Evolutionary conservation across 2,329 filamentous ascomycete genomes (phyloP), one percentile per base, ranked within the genome.

Genomic region (Didymella pinodella): DNA sequence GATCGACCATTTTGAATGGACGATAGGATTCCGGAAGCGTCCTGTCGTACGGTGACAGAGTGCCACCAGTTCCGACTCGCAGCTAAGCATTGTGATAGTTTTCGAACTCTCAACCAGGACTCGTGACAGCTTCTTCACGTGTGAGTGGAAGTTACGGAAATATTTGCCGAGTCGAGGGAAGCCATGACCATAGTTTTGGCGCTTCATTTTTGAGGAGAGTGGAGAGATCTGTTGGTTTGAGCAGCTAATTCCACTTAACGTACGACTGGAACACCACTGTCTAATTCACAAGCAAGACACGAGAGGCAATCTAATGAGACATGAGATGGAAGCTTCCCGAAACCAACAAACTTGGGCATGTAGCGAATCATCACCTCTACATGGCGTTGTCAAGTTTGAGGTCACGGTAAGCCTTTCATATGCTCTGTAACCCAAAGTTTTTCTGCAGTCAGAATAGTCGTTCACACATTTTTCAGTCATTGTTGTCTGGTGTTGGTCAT

Each of bases 41-140:
- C 41, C 16, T 32, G n/a, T 32, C 18, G 25, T 32, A 45, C 31
- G 11, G 34, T 34, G 28, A 14, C 11, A 22, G n/a, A 20, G 28
- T 47, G 28, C 28, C 34, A 47, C 20, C 14, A 29, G 16, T 44
- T 52, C 48, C 22, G 14, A 48, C 52, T 52, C 36, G 44, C 34
- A 11, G 3, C 40, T 28, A 22, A 26, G 7, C 11, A 12, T 11
- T 31, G 18, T n/a, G 25, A 22, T 38, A 36, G 49, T 11, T 22
- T 7, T 7, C n/a, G 12, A 14, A 20, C 12, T 18, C 20, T 14
- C 0, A 18, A 2, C 16, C 3, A 16, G 12, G 34, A 4, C n/a
- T 10, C 22, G n/a, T 28, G 12, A 41, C 5, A 34, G 47, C 6
- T 2, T 34, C 1, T 43, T 26, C 10, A 31, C 28, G 11, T 7